Base-by-base conservation (phyloP, 2,329 filamentous ascomycete genomes). In the Colletotrichum plurivorum region DNA sequence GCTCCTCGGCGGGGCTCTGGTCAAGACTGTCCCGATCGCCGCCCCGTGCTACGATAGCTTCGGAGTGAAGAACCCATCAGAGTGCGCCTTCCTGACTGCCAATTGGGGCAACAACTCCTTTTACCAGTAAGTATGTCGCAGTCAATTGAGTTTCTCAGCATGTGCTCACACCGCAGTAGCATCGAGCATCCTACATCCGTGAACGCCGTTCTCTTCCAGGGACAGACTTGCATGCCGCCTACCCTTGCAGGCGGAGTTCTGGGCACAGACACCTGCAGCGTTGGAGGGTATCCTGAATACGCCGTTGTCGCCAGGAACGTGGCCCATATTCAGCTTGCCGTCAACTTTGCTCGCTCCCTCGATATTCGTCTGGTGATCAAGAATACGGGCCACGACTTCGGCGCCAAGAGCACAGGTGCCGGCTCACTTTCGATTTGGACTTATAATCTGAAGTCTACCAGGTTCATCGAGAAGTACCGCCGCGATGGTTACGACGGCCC, bases 331-430 rank as follows among this genome's bases (percentile, higher is more conserved):
- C 76, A 78, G 63, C 46, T 73, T 7, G 78, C 73, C 0, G 71
- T 87, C 4, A 77, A 83, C 27, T 87, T 87, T 74, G 64, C 64
- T 18, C 77, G 80, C 0, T 76, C 79, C 36, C 74, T 82, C 46
- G 80, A 84, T 25, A 70, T 86, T 20, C 78, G 84, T 5, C 74
- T 85, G 15, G 72, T 79, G 8, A 73, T 85, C 53, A 84, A 82
- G 62, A 78, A 77, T 45, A 80, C 78, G 2, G 78, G 83, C 39
- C 80, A 85, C 31, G 82, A 86, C 62, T 83, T 80, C 51, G 73
- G 82, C 9, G 84, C 84, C 4, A 80, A 82, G 3, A 84, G 82
- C 12, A 79, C 78, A 20, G 84, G 82, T 0, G 81, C 82, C 0
- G 86, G 87, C 3, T 83, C 86, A 0, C 76, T 90, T 75, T 87